phyloP scores from a whole-genome alignment of 805 yeast genomes.

The Pichia exigua region DNA sequence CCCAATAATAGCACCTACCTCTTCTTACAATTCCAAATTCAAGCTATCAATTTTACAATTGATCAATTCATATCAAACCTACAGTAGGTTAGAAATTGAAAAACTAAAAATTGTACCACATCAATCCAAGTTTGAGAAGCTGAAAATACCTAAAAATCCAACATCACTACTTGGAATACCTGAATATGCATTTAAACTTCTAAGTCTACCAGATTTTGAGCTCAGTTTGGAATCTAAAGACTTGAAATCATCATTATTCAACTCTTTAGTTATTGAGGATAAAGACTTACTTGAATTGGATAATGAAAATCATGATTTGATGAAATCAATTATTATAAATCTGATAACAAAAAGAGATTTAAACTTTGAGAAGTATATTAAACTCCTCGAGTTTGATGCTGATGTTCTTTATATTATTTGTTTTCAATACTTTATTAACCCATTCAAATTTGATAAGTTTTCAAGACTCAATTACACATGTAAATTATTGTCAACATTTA shows the following conservation, averaged over 20 bases:
- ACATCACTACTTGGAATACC: background rate
- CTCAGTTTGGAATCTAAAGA: background rate
- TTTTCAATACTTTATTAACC: slow-evolving; percentile 2
- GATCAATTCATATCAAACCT: background rate
- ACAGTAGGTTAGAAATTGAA: background rate
- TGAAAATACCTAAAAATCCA: background rate
- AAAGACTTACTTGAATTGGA: background rate
- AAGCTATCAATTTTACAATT: background rate
- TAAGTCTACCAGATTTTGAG: background rate
- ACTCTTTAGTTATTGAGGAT: background rate
- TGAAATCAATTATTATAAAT: background rate
- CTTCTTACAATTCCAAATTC: background rate
- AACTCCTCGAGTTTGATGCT: background rate
- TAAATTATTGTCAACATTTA: background rate
- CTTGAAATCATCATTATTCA: background rate
- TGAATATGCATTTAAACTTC: background rate
- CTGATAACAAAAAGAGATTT: background rate
- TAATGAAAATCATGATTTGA: background rate
- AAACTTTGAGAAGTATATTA: background rate
- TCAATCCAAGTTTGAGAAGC: background rate
- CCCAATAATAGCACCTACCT: background rate
- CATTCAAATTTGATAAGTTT: background rate
- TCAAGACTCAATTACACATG: background rate
- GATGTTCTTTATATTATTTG: slow-evolving; percentile 4
- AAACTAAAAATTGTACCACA: background rate